A percentile compares a stretch with the other conserved stretches of the same genome.
These are phyloP conservation scores for Halenospora varia DNA, from an alignment of 495 filamentous ascomycete species.

Conservation along the genomic window DNA sequence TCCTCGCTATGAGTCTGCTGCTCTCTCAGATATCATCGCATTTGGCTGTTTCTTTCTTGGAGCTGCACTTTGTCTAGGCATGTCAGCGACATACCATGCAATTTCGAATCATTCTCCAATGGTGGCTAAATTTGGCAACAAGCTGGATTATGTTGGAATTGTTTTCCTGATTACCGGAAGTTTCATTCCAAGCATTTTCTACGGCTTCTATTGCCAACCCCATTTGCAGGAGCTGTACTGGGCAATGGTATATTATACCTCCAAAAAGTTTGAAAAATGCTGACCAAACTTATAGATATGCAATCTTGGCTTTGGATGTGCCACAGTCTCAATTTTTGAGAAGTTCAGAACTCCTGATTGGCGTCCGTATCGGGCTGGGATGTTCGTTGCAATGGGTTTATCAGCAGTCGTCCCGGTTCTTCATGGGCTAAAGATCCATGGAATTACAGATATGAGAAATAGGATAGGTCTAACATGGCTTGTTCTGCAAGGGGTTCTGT, in stretches of 20 bases:
- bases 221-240: conserved; percentile 64
- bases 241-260: conserved; percentile 54
- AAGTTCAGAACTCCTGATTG: conserved; percentile 76
- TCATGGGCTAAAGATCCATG: conserved; percentile 66
- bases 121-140: conserved; percentile 58
- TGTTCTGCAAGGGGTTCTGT: conserved; percentile 73
- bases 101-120: conserved; percentile 62
- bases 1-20: conserved; percentile 65
- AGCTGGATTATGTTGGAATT: conserved; percentile 89
- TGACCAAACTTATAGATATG: conserved; percentile 56
- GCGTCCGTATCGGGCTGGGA: conserved; percentile 80
- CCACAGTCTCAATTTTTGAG: conserved; percentile 69
- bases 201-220: conserved; percentile 71
- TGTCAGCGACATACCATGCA: conserved; percentile 78
- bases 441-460: conserved; percentile 49
- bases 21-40: conserved; percentile 59
- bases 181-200: conserved; percentile 82
- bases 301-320: conserved; percentile 68
- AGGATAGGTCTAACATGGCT: conserved; percentile 84
- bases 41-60: conserved; percentile 79
- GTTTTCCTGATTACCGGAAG: conserved; percentile 84
- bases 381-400: conserved; percentile 88
- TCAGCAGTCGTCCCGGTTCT: conserved; percentile 74
- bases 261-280: too few species aligned
- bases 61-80: conserved; percentile 71